Evolutionary conservation across 1,139 yeast genomes (phyloP), one percentile per base, ranked within the genome.

Genomic region (Yamadazyma epiphylla): DNA sequence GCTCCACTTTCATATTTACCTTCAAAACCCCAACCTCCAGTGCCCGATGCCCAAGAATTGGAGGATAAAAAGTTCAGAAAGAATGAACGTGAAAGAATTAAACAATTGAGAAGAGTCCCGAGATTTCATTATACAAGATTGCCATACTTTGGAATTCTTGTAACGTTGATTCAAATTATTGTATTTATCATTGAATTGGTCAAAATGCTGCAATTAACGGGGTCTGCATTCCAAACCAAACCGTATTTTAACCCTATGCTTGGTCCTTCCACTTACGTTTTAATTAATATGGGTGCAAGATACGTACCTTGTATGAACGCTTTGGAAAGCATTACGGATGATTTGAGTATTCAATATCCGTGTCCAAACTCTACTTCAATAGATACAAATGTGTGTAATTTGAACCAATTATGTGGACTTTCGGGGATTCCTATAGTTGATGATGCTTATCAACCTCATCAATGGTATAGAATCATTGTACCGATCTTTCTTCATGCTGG

Each of bases 401-500:
- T 82, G 31, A 51, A 54, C 25, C 75, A 80, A 45, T 60, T 81
- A 16, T 82, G 91, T 53, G 86, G 87, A 1, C 55, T 80, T 53
- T 63, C 74, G 12, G 77, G 78, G 3, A 46, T 75, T 5, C 58
- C 64, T 0, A 23, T 49, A 2, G 43, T 42, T 10, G 51, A 54
- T 26, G 50, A 52, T 24, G 54, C 43, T 21, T 66, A 49, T 37
- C 40, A 55, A 20, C 82, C 87, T 0, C 51, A 69, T 40, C 91
- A 82, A 55, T 79, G 86, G 82, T 82, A 81, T 69, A 55, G 91
- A 31, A 58, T 82, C 28, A 62, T 82, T 28, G 72, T 78, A 7
- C 86, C 91, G 1, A 79, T 81, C n/a, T 82, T 82, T 45, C 50
- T 82, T 31, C 91, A 82, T 49, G 88, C 87, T 4, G 91, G 91